Evolutionary conservation across 2,329 filamentous ascomycete species (phyloP), one percentile per base, ranked within the genome.

Genomic region (Exophiala mesophila): DNA sequence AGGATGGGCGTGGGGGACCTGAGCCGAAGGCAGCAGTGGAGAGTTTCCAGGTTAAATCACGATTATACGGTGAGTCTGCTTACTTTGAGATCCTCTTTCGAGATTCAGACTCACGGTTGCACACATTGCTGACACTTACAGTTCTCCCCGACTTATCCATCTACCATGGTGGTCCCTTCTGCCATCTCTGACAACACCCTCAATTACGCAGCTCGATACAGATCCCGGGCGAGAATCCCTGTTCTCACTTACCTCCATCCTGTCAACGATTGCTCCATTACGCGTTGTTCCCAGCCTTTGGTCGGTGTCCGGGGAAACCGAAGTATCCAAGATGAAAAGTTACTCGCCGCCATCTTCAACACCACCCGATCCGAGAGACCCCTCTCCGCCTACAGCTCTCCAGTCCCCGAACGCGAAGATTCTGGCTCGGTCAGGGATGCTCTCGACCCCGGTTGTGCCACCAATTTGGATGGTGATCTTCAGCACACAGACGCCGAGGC

Each of bases 101-200:
- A 39, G 16, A 37, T 34, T 36, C 47, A 66, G 39, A 32, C 50
- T 61, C 36, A 62, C 39, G 5, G 31, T 23, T 6, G 4, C n/a
- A n/a, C n/a, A n/a, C n/a, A n/a, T n/a, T n/a, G n/a, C n/a, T n/a
- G n/a, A n/a, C n/a, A n/a, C n/a, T n/a, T 34, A 3, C 45, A 70
- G 70, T 97, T 96, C 59, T 95, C 89, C 38, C 83, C 88, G 18
- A 97, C 92, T 2, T 98, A 98, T 62, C 92, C 92, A 9, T 80
- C 82, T 3, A 62, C 94, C 34, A 73, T 98, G 17, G 83, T 83
- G 8, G 89, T 98, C 13, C 92, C 92, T 16, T 80, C 83, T 17
- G 80, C 78, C 45, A 94, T 98, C 54, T 97, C 90, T n/a, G 92
- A 98, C 65, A 96, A 92, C 59, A 88, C 90, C 35, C 77, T 98